phyloP scores from a whole-genome alignment of 2,329 filamentous ascomycete genomes.

The Zelopaecilomyces penicillatus region DNA sequence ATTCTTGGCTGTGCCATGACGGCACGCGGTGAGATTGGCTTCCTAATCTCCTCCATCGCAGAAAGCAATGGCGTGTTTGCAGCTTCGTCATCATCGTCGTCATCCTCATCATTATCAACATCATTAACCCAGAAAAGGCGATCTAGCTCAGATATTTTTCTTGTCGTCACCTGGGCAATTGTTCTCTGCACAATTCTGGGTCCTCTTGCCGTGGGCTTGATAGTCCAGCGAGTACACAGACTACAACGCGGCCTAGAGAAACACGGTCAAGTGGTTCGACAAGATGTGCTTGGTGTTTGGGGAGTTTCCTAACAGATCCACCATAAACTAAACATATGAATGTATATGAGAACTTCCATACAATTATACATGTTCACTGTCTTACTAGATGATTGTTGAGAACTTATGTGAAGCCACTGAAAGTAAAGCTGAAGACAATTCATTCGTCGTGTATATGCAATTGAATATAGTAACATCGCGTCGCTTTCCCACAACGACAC shows the following conservation, averaged over 20 bases:
- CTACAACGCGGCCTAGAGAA: conserved; percentile 6
- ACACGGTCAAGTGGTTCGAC: neutral
- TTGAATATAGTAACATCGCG: no score
- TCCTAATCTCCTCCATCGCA: conserved; percentile 8
- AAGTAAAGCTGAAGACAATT: no score
- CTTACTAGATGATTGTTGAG: neutral
- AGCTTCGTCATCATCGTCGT: conserved; percentile 62
- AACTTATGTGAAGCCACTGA: neutral
- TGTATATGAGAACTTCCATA: no score
- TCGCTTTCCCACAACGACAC: neutral
- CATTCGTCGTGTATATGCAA: no score
- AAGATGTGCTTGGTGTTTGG: conserved; percentile 6
- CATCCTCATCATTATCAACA: conserved; percentile 55
- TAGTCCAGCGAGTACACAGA: conserved; percentile 34
- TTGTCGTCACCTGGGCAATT: conserved; percentile 49
- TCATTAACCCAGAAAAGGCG: conserved; percentile 34
- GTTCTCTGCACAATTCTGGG: conserved; percentile 46
- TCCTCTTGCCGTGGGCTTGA: conserved; percentile 38
- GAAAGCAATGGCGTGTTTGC: conserved; percentile 6
- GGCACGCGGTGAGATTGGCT: conserved; percentile 8
- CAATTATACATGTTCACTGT: neutral
- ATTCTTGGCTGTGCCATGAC: conserved; percentile 6
- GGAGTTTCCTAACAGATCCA: conserved; percentile 1
- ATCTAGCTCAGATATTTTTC: conserved; percentile 34
- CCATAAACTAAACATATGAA: no score